Percentiles rank a stretch among this genome's conserved stretches.
Evolutionary conservation across 176 grass and related monocot genomes (phyloP).

Genomic region (Ensete glaucum): DNA sequence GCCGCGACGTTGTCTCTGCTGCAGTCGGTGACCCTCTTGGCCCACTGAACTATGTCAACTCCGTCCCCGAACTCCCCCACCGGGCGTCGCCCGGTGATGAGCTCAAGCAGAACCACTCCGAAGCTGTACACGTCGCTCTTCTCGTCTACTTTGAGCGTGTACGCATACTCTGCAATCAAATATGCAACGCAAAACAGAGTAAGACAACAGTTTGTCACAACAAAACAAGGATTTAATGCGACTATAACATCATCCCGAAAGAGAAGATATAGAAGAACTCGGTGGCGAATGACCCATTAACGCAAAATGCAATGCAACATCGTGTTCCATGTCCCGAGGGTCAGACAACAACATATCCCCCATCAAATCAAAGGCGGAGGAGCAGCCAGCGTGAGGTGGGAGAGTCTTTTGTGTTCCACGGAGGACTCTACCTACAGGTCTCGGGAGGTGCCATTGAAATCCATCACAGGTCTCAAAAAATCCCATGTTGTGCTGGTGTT

Average conservation of each 20-base stretch:
- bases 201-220: background rate
- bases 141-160: slow-evolving; percentile 76
- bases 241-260: no score
- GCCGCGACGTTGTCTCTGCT: slow-evolving; percentile 36
- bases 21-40: slow-evolving; percentile 41
- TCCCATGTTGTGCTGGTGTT: background rate
- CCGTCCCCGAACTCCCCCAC: slow-evolving; percentile 84
- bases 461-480: slow-evolving; percentile 19
- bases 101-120: slow-evolving; percentile 76
- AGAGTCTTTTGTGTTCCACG: no score
- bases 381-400: no score
- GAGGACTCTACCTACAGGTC: background rate
- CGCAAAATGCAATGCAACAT: no score
- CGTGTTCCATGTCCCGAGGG: no score
- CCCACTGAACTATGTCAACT: slow-evolving; percentile 96
- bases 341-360: background rate
- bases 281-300: no score
- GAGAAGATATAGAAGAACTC: no score
- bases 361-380: slow-evolving; percentile 1
- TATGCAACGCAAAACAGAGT: background rate
- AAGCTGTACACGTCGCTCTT: slow-evolving; percentile 96
- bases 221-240: no score
- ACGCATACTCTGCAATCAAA: slow-evolving; percentile 61
- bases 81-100: slow-evolving; percentile 51
- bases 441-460: slow-evolving; percentile 33